Percentiles rank a stretch among this genome's conserved stretches.
Evolutionary conservation across 2,329 filamentous ascomycete species (phyloP).

Genomic region (Fusarium metavorans): DNA sequence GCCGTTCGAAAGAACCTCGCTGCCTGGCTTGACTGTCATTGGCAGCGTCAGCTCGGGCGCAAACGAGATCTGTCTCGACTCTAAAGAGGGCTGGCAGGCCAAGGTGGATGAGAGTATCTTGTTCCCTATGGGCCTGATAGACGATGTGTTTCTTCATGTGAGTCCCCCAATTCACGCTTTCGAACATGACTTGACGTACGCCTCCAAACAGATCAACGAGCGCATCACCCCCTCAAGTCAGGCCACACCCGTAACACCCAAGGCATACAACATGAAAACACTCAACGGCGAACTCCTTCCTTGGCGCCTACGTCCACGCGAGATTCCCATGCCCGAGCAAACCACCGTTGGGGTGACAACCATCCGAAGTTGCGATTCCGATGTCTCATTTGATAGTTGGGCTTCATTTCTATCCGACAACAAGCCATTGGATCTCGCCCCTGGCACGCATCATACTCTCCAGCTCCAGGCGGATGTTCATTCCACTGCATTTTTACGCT

Average conservation of each 20-base stretch:
- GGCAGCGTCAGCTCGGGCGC: neutral
- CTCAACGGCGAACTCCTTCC: constrained; percentile 27
- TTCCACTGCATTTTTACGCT: constrained; percentile 24
- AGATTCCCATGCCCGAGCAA: constrained; percentile 23
- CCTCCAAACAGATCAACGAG: constrained; percentile 16
- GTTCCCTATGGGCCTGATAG: constrained; percentile 17
- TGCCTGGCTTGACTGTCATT: constrained; percentile 18
- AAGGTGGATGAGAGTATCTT: constrained; percentile 10
- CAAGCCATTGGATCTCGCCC: neutral
- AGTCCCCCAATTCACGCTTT: neutral
- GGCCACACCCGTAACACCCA: neutral
- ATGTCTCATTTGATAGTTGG: neutral
- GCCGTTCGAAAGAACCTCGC: constrained; percentile 25
- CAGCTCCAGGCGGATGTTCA: constrained; percentile 25
- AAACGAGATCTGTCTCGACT: neutral
- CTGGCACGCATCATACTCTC: constrained; percentile 3
- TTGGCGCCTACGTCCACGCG: constrained; percentile 23
- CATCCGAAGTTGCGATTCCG: neutral
- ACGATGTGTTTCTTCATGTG: constrained; percentile 26
- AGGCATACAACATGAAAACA: constrained; percentile 15
- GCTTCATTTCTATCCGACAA: neutral
- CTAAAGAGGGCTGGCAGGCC: constrained; percentile 11
- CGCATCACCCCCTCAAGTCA: neutral
- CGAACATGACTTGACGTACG: neutral
- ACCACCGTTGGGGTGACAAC: neutral